phyloP scores from a whole-genome alignment of 1,284 basidiomycete genomes.

The Apiotrichum gamsii region DNA sequence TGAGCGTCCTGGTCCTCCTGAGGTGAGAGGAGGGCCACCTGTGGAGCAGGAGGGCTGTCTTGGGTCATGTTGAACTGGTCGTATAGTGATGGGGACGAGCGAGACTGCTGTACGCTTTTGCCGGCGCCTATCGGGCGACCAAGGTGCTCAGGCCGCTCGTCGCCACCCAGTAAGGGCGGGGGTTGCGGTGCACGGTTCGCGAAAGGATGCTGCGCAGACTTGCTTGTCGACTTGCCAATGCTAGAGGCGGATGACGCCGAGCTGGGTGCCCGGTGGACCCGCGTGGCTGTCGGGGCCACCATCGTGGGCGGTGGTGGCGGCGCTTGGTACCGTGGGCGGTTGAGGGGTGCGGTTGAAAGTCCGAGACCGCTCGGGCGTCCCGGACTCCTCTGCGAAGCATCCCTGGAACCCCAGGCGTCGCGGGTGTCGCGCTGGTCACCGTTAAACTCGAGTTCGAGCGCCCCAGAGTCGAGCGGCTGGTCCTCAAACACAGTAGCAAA shows the following conservation, averaged over 20 bases:
- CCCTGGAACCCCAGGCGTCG: too few relatives aligned
- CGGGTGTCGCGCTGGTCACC: not conserved
- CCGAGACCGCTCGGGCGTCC: not conserved
- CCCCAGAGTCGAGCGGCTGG: not conserved
- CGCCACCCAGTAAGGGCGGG: constrained; percentile 16
- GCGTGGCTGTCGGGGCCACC: too few relatives aligned
- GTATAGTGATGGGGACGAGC: constrained; percentile 26
- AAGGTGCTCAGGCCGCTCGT: constrained; percentile 3
- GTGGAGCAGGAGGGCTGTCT: constrained; percentile 25
- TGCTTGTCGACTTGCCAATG: not conserved
- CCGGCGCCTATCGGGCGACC: not conserved
- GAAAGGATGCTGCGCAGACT: constrained; percentile 33
- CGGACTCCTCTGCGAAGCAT: too few relatives aligned
- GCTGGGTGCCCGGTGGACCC: constrained; percentile 2
- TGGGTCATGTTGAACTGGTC: constrained; percentile 17
- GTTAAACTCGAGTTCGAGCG: not conserved
- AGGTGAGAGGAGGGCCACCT: constrained; percentile 35
- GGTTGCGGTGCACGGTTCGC: constrained; percentile 17
- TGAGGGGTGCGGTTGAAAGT: not conserved
- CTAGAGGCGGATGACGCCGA: constrained; percentile 1
- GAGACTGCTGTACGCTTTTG: constrained; percentile 8
- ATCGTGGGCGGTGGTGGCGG: not conserved
- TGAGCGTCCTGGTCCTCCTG: constrained; percentile 35
- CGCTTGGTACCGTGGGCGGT: too few relatives aligned
- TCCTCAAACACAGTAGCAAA: constrained; percentile 15